Evolutionary conservation across 1,139 yeast genomes (phyloP).

Genomic region (Suhomyces terraborum): DNA sequence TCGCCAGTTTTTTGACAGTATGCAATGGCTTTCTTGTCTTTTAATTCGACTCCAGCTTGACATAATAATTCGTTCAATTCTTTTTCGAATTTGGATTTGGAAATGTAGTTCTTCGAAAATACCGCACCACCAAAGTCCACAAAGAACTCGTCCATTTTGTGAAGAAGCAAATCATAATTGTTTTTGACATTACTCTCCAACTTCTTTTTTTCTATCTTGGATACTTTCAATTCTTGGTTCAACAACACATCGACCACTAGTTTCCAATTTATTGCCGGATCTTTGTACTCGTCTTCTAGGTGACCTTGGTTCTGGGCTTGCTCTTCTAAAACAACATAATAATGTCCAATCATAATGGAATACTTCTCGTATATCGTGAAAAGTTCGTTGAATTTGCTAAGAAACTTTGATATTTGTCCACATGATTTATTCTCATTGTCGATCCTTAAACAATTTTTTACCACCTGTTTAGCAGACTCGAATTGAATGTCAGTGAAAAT

Average conservation of each 20-base stretch:
- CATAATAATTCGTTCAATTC: constrained; percentile 49
- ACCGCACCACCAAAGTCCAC: constrained; percentile 15
- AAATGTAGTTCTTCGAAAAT: constrained; percentile 2
- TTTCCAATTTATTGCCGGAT: constrained; percentile 31
- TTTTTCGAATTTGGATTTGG: constrained; percentile 22
- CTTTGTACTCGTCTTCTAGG: constrained; percentile 21
- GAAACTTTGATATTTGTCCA: constrained; percentile 50
- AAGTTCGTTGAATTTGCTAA: constrained; percentile 34
- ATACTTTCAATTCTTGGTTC: constrained; percentile 29
- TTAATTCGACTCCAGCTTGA: constrained; percentile 43
- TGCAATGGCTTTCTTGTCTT: constrained; percentile 31
- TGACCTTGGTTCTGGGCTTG: constrained; percentile 6
- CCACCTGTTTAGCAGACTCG: constrained; percentile 49
- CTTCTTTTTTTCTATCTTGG: constrained; percentile 34
- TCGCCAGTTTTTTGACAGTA: constrained; percentile 38
- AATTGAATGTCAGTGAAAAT: constrained; percentile 54
- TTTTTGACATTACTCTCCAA: constrained; percentile 28
- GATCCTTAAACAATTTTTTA: constrained; percentile 63
- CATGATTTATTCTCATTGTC: constrained; percentile 68
- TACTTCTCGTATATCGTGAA: constrained; percentile 46
- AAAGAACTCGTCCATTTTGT: constrained; percentile 25
- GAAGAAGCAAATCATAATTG: constrained; percentile 38
- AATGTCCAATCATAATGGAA: constrained; percentile 40
- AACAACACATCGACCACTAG: constrained; percentile 29
- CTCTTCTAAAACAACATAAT: constrained; percentile 29